Percentiles rank a stretch among this genome's conserved stretches.
Conservation (phyloP, 371 early-diverging fungal genomes). For the Mortierella polycephala region DNA sequence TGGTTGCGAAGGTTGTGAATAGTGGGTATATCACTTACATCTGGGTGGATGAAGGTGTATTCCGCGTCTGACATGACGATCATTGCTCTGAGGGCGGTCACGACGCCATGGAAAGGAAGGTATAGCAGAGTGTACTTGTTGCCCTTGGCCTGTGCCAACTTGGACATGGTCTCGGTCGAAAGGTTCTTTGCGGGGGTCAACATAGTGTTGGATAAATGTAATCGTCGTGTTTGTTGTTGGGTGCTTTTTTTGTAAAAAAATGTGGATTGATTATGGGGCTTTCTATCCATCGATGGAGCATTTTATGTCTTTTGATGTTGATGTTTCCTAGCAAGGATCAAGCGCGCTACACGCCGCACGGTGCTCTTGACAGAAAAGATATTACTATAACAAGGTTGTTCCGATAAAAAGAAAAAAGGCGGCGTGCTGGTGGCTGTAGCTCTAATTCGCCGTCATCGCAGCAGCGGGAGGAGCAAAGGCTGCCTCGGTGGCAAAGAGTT, state of each 20-base stretch:
- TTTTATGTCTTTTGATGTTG: too few species aligned
- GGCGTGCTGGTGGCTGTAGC: too few species aligned
- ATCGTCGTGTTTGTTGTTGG: background rate
- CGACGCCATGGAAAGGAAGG: conserved; percentile 38
- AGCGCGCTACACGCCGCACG: background rate
- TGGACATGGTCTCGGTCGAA: conserved; percentile 27
- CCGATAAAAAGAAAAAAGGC: too few species aligned
- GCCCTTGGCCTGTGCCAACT: conserved; percentile 18
- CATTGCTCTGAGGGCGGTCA: conserved; percentile 34
- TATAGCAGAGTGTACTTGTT: conserved; percentile 36
- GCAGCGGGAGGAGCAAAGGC: too few species aligned
- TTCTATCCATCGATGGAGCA: too few species aligned
- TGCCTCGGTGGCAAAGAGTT: too few species aligned
- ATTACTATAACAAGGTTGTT: too few species aligned
- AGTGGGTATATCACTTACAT: conserved; percentile 1
- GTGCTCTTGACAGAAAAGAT: too few species aligned
- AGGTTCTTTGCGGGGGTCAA: conserved; percentile 23
- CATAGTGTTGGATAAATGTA: background rate
- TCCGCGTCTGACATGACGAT: conserved; percentile 29
- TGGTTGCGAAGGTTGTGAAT: too few species aligned
- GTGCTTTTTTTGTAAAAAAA: too few species aligned
- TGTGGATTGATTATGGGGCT: background rate
- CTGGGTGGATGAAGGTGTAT: conserved; percentile 19
- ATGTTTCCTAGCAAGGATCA: too few species aligned
- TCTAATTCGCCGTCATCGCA: too few species aligned